Evolutionary conservation across 1,284 basidiomycete genomes (phyloP).

Genomic region (Boletus mariae): DNA sequence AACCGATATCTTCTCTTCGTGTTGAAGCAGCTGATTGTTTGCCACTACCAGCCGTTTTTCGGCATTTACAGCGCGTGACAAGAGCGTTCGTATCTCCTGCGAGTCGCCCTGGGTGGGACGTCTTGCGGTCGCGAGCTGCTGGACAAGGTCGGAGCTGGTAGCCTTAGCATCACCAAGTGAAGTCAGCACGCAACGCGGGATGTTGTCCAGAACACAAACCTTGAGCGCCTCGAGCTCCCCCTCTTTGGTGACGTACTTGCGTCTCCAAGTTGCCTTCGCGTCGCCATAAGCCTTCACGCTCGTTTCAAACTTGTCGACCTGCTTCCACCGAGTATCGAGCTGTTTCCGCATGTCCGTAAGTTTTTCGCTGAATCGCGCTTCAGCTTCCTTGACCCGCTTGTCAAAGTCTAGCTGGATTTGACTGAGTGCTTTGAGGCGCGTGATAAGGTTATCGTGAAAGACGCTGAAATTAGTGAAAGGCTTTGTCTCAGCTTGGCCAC

Average conservation of each 20-base stretch:
- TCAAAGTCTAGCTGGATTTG: constrained; percentile 87
- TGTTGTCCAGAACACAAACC: constrained; percentile 39
- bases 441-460: constrained; percentile 94
- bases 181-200: not conserved
- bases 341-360: constrained; percentile 81
- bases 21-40: constrained; percentile 75
- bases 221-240: constrained; percentile 85
- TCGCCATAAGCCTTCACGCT: constrained; percentile 84
- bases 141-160: constrained; percentile 72
- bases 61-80: constrained; percentile 71
- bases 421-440: constrained; percentile 78
- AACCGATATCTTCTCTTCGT: constrained; percentile 79
- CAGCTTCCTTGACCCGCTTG: constrained; percentile 78
- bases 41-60: constrained; percentile 81
- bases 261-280: constrained; percentile 82
- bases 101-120: constrained; percentile 65
- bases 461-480: constrained; percentile 91
- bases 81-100: constrained; percentile 69
- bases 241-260: constrained; percentile 79
- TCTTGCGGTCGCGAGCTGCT: constrained; percentile 67
- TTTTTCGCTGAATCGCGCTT: constrained; percentile 69
- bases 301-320: constrained; percentile 90
- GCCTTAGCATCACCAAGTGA: constrained; percentile 38
- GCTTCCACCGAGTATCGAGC: constrained; percentile 85
- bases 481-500: constrained; percentile 74